Percentiles rank a stretch among this genome's conserved stretches.
phyloP scores from a whole-genome alignment of 257 asterid species.

The Solanum pinnatisectum region DNA sequence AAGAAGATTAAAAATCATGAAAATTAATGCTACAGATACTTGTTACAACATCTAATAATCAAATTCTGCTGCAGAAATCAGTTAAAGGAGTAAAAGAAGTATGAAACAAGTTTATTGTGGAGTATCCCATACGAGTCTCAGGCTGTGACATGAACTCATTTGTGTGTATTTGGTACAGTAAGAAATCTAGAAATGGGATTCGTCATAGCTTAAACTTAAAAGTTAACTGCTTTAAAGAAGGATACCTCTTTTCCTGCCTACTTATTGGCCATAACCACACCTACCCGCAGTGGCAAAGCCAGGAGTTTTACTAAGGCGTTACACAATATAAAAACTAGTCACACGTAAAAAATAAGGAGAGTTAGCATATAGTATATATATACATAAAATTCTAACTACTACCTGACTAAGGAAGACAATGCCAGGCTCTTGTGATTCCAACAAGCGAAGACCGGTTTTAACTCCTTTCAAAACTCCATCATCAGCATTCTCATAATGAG shows the following conservation, averaged over 20 bases:
- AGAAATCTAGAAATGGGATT: not conserved
- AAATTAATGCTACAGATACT: not conserved
- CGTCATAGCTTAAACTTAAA: not conserved
- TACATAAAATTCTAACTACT: not conserved
- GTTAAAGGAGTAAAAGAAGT: not conserved
- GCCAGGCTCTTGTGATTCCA: slow-evolving; percentile 67
- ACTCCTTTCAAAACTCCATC: slow-evolving; percentile 17
- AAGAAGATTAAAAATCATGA: not conserved
- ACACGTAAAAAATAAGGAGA: not conserved
- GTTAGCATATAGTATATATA: not conserved
- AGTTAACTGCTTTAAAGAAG: not conserved
- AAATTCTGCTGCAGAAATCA: not conserved
- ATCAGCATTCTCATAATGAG: slow-evolving; percentile 46
- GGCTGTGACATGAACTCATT: not conserved
- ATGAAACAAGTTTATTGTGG: not conserved
- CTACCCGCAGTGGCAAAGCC: not conserved
- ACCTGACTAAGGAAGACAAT: slow-evolving; percentile 75
- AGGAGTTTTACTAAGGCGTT: not conserved
- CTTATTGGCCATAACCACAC: not conserved
- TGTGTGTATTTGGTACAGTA: not conserved
- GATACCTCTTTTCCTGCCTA: not conserved
- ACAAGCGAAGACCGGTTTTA: slow-evolving; percentile 48
- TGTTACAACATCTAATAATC: not conserved
- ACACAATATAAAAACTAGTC: not conserved
- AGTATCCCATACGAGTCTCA: not conserved